Conservation (phyloP, 1,284 basidiomycete genomes). For the Sanghuangporus weigelae region DNA sequence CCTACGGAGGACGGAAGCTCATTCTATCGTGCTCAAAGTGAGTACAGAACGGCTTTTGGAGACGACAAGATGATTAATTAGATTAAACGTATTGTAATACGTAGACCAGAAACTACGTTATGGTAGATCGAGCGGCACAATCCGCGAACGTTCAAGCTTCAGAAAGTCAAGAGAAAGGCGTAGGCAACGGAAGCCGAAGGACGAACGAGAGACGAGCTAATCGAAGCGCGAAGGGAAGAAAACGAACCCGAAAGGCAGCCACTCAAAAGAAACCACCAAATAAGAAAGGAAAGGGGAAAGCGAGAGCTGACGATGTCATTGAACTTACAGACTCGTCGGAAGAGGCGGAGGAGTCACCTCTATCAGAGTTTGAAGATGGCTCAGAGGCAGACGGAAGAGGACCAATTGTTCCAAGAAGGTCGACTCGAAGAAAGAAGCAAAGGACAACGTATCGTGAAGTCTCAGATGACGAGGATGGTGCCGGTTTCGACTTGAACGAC, state of each 20-base stretch:
- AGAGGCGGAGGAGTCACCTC: slow-evolving; percentile 4
- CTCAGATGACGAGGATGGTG: slow-evolving; percentile 21
- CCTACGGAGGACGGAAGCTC: slow-evolving; percentile 68
- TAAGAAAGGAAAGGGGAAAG: slow-evolving; percentile 39
- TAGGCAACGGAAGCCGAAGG: slow-evolving; percentile 10
- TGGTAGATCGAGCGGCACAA: slow-evolving; percentile 32
- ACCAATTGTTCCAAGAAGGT: slow-evolving; percentile 24
- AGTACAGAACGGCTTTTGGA: slow-evolving; percentile 1
- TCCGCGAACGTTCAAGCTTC: slow-evolving; percentile 18
- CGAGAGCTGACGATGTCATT: slow-evolving; percentile 19
- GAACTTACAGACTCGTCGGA: slow-evolving; percentile 3
- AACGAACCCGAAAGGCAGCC: background rate
- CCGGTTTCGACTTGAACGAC: background rate
- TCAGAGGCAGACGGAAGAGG: slow-evolving; percentile 7
- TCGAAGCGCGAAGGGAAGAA: slow-evolving; percentile 31
- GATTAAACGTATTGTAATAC: background rate
- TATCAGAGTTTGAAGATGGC: slow-evolving; percentile 21
- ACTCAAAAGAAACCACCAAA: background rate
- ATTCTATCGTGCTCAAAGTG: slow-evolving; percentile 71
- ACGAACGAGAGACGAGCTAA: slow-evolving; percentile 19
- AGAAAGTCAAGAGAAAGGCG: slow-evolving; percentile 19
- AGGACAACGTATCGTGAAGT: slow-evolving; percentile 24
- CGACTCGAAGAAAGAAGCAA: slow-evolving; percentile 14
- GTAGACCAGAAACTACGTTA: slow-evolving; percentile 39
- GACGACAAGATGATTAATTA: background rate